Percentiles rank a stretch among this genome's conserved stretches.
These are phyloP conservation scores for Mycena rebaudengoi DNA, from an alignment of 768 basidiomycete genomes.

Conservation along the genomic window DNA sequence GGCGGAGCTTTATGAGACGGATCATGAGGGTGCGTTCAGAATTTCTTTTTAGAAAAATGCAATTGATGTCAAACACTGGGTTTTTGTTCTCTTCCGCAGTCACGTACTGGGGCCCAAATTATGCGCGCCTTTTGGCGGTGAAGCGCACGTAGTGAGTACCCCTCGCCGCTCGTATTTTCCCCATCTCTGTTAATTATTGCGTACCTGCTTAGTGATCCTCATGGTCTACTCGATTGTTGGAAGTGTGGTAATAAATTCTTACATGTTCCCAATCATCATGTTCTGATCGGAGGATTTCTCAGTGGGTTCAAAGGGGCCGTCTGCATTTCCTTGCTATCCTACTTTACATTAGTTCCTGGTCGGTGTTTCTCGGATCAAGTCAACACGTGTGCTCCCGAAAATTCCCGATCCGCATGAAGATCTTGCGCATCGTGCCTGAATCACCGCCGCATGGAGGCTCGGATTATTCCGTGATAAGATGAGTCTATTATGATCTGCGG, in stretches of 20 bases:
- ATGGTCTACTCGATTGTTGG: conserved; percentile 42
- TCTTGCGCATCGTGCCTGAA: too few relatives aligned
- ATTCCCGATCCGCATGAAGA: too few relatives aligned
- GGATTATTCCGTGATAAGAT: too few relatives aligned
- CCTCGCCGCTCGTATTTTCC: too few relatives aligned
- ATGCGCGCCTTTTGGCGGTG: conserved; percentile 35
- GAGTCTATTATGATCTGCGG: too few relatives aligned
- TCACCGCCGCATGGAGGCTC: too few relatives aligned
- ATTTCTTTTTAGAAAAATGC: too few relatives aligned
- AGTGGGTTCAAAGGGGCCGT: conserved; percentile 41
- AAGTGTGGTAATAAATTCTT: conserved; percentile 38
- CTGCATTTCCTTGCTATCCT: not conserved
- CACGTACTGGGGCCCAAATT: conserved; percentile 46
- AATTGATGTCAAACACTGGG: not conserved
- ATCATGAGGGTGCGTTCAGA: conserved; percentile 30
- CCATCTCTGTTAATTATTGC: not conserved
- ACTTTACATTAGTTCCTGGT: too few relatives aligned
- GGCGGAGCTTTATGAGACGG: conserved; percentile 42
- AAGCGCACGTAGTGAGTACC: conserved; percentile 48
- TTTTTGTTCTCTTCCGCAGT: not conserved
- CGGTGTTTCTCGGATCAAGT: too few relatives aligned
- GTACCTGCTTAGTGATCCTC: conserved; percentile 32
- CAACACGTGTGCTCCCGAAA: too few relatives aligned
- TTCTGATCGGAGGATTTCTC: not conserved
- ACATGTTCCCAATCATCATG: too few relatives aligned